phyloP scores from a whole-genome alignment of 2,329 filamentous ascomycete genomes.

The Alternaria consortialis region DNA sequence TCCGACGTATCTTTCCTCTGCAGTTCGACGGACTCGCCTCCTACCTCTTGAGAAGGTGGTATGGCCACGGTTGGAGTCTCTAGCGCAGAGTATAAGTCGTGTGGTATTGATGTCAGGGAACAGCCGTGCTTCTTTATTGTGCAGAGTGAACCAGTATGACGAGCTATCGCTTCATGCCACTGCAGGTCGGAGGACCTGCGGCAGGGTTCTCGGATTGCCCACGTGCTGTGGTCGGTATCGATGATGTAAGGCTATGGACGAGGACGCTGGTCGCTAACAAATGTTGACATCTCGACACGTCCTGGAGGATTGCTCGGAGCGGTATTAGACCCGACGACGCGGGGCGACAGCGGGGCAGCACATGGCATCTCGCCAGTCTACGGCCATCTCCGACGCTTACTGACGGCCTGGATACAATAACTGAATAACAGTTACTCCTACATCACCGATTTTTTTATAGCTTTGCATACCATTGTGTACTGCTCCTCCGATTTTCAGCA shows the following conservation, averaged over 20 bases:
- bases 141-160: neutral
- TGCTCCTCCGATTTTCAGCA: neutral
- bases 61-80: neutral
- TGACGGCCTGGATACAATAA: conserved; percentile 3
- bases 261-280: neutral
- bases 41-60: neutral
- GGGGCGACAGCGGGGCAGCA: conserved; percentile 19
- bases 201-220: neutral
- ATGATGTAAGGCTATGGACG: neutral
- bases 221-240: neutral
- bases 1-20: neutral
- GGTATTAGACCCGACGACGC: conserved; percentile 9
- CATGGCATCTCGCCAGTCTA: conserved; percentile 14
- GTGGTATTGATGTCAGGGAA: neutral
- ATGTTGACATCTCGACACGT: neutral
- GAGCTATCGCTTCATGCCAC: neutral
- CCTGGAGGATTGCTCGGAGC: neutral
- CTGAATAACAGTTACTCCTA: neutral
- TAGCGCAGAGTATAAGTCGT: neutral
- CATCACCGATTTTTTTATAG: neutral
- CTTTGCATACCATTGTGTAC: neutral
- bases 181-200: neutral
- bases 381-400: conserved; percentile 36
- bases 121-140: neutral
- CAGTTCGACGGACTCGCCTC: neutral